A percentile compares a stretch with the other conserved stretches of the same genome.
Evolutionary conservation across 805 yeast species (phyloP).

Genomic region (Candida saitoana): DNA sequence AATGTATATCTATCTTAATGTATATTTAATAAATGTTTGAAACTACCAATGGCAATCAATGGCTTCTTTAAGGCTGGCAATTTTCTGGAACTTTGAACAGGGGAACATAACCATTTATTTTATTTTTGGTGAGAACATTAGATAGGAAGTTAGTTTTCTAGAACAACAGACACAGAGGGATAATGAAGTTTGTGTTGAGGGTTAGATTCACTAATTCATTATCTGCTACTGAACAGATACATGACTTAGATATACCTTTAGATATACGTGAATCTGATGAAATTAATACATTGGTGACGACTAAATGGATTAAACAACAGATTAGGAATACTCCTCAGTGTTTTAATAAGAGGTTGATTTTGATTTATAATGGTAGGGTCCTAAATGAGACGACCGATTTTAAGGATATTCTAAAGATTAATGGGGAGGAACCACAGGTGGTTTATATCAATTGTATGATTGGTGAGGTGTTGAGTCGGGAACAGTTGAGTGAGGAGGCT

Average conservation of each 20-base stretch:
- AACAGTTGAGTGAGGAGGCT: slow-evolving; percentile 58
- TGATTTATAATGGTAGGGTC: slow-evolving; percentile 68
- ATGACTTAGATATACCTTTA: slow-evolving; percentile 28
- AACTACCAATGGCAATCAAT: not conserved
- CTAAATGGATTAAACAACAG: slow-evolving; percentile 26
- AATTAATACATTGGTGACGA: slow-evolving; percentile 26
- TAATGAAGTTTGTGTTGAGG: slow-evolving; percentile 22
- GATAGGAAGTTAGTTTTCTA: too few relatives aligned
- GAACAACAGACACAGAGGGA: not conserved
- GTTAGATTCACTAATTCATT: slow-evolving; percentile 29
- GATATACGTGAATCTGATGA: slow-evolving; percentile 27
- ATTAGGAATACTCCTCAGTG: slow-evolving; percentile 24
- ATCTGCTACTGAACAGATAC: slow-evolving; percentile 14
- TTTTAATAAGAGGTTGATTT: slow-evolving; percentile 49
- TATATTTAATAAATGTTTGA: not conserved
- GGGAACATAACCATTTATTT: not conserved
- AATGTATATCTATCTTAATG: too few relatives aligned
- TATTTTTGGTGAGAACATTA: not conserved
- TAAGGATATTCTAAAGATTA: slow-evolving; percentile 40
- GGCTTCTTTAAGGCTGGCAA: not conserved
- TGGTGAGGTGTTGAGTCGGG: slow-evolving; percentile 57
- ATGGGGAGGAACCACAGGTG: slow-evolving; percentile 13
- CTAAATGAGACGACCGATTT: slow-evolving; percentile 55
- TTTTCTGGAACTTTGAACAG: not conserved
- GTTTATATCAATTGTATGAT: slow-evolving; percentile 77